Evolutionary conservation across 2,329 filamentous ascomycete genomes (phyloP), one percentile per base, ranked within the genome.

Genomic region (Diaporthe ilicicola): DNA sequence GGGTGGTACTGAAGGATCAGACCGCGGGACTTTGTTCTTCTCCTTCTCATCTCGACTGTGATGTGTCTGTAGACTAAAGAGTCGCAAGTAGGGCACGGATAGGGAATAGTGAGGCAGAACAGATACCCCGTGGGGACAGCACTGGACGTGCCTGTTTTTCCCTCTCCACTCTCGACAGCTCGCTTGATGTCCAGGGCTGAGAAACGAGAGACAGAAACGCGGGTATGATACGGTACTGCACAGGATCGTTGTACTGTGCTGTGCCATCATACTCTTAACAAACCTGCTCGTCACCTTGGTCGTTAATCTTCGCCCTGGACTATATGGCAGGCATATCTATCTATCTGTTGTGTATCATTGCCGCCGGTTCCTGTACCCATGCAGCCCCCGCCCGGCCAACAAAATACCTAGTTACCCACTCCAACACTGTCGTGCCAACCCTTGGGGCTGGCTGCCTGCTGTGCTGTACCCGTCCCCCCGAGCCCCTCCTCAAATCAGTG

Each of bases 61-160:
- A 37, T 55, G 51, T 55, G 19, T 12, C 37, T 13, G 37, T n/a
- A n/a, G n/a, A n/a, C n/a, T n/a, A n/a, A n/a, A n/a, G n/a, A n/a
- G n/a, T n/a, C n/a, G n/a, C n/a, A n/a, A n/a, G n/a, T n/a, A n/a
- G n/a, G 9, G 32, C 9, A 34, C 32, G 32, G 32, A 34, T 34
- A 34, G 32, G 32, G 32, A 4, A 34, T 4, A 4, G 32, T 34
- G 9, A 9, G 9, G 32, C 32, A 34, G 32, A 4, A 34, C 13
- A 39, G 37, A 39, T 39, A 34, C 56, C 56, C 56, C 56, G 56
- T 62, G 56, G 56, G 56, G 56, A 62, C 56, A 48, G 42, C 42
- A 27, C 42, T 34, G 17, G 17, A 13, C 9, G 37, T 46, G 55
- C 15, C 55, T 61, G 39, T 29, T 46, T 39, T 44, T 44, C 15